phyloP scores from a whole-genome alignment of 345 rosid species.

The Psidium guajava region DNA sequence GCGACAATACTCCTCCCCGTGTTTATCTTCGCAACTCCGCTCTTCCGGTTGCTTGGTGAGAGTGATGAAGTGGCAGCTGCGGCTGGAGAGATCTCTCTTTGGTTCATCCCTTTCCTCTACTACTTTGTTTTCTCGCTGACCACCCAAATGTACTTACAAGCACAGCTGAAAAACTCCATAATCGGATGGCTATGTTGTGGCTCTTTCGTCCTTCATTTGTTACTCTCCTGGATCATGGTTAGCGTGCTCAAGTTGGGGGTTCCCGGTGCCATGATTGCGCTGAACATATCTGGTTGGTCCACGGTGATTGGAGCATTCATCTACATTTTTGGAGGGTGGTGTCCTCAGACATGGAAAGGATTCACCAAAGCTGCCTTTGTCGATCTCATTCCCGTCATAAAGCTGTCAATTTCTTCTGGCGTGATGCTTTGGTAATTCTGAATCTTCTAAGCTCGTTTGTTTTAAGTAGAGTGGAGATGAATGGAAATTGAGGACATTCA shows the following conservation, averaged over 20 bases:
- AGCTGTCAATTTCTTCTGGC: conserved; percentile 1
- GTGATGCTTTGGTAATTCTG: conserved; percentile 3
- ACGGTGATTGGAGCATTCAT: neutral
- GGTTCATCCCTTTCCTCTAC: neutral
- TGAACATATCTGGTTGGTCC: neutral
- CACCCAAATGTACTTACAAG: conserved; percentile 25
- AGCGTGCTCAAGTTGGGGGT: neutral
- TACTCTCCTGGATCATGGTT: neutral
- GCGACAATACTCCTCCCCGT: neutral
- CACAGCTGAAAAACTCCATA: neutral
- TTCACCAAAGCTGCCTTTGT: neutral
- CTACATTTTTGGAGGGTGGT: conserved; percentile 1
- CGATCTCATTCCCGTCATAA: neutral
- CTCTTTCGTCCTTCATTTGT: neutral
- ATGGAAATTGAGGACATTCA: neutral
- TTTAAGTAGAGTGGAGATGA: neutral
- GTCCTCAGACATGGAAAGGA: conserved; percentile 2
- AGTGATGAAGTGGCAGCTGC: neutral
- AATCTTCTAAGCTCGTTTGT: neutral
- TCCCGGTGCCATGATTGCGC: neutral
- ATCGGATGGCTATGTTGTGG: neutral
- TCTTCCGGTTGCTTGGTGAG: conserved; percentile 2
- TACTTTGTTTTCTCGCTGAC: neutral
- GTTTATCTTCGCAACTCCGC: neutral
- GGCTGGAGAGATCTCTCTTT: neutral